A percentile compares a stretch with the other conserved stretches of the same genome.
Conservation (phyloP, 179 eudicot genomes). For the Beta corolliflora region DNA sequence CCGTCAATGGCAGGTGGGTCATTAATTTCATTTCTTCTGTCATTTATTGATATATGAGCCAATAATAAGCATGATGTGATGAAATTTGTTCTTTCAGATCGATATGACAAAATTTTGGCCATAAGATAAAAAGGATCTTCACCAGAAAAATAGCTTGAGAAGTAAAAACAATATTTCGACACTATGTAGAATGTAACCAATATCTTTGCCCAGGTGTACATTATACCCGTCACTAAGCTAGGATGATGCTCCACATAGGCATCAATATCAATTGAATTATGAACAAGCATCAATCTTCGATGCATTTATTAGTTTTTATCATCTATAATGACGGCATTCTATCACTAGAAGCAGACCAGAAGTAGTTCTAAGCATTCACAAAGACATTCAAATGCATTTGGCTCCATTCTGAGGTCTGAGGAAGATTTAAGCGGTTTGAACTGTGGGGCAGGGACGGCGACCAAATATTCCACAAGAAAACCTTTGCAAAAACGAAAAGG, state of each 20-base stretch:
- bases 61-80: not conserved
- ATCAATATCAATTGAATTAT: not conserved
- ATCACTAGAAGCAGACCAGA: not conserved
- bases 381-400: not conserved
- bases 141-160: not conserved
- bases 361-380: not conserved
- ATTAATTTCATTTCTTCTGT: no score
- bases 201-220: slow-evolving; percentile 6
- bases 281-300: not conserved
- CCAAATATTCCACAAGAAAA: not conserved
- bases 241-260: not conserved
- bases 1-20: no score
- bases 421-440: no score
- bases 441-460: no score
- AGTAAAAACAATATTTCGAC: not conserved
- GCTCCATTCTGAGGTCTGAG: no score
- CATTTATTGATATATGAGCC: not conserved
- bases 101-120: no score
- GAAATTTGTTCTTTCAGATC: not conserved
- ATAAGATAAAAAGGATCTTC: not conserved
- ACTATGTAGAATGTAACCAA: not conserved
- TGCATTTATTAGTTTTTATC: no score
- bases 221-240: not conserved
- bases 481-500: not conserved
- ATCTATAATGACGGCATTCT: not conserved